Base-by-base conservation (phyloP, 2,329 filamentous ascomycete species). In the Trichophyton benhamiae region DNA sequence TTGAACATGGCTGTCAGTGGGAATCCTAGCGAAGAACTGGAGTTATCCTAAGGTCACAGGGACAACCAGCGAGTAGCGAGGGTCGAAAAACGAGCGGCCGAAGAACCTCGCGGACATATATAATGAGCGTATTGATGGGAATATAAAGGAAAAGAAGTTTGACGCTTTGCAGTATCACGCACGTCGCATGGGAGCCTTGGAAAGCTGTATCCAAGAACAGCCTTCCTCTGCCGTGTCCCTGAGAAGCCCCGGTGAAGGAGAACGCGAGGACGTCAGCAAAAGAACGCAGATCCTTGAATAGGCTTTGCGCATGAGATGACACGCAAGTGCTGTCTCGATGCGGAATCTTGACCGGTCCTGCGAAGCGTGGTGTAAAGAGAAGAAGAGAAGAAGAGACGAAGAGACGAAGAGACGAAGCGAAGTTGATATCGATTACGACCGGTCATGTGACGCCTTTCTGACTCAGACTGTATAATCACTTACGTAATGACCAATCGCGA, bases 1-100 rank as follows among this genome's bases (percentile, higher is more conserved):
- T 91, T 95, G 82, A 96, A 95, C 89, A 96, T 96, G 76, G 74
- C 80, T 79, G 72, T 71, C 67, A 68, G 52, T 55, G 36, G 66
- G 61, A 61, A 67, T 72, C 65, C 69, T 71, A 66, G 72, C 72
- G 70, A 78, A 15, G 38, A 55, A 55, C 48, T 20, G 38, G 52
- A 48, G 49, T 58, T 49, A 61, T 59, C 41, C 49, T 46, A 30
- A 76, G 79, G 76, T 76, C 76, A 77, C 41, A 58, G 30, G 36
- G 41, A 27, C 41, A 58, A 41, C 55, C 20, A 15, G 36, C 53
- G 20, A 58, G 79, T 69, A 68, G 65, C 73, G 67, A 59, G 67
- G 6, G 8, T 22, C 3, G 8, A 48, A 22, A 36, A 33, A 59
- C 42, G 27, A 71, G 60, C 59, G 70, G 68, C 65, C 65, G 68